Evolutionary conservation across 495 filamentous ascomycete genomes (phyloP), one percentile per base, ranked within the genome.

Genomic region (Penicillium tannophilum): DNA sequence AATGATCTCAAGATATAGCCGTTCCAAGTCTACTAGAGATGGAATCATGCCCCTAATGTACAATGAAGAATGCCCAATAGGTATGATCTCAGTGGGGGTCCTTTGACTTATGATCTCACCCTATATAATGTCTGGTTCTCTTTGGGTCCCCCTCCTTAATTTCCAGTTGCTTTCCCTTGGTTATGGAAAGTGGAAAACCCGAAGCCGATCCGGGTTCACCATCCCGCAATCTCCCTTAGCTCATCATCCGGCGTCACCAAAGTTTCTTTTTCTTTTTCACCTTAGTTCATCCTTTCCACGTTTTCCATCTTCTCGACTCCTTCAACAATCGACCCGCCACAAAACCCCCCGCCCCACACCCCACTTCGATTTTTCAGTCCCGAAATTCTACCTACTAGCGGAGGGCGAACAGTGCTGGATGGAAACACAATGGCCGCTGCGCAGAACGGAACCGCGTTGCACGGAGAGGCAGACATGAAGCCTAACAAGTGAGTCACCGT

Each of bases 381-480:
- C 46, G 35, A 23, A 47, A 43, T 54, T 48, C 55, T 20, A 50
- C 52, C 10, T 47, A 55, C 33, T 55, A 61, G 56, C 46, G 56
- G 51, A 53, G 57, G 63, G 58, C 52, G 44, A 52, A 58, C 55
- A 44, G 43, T 58, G 52, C 74, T 75, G 72, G 57, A 81, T 81
- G 78, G 76, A 73, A 78, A 64, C 59, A 62, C 68, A 67, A 79
- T 79, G 76, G 75, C 78, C 68, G 69, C 74, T 73, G 63, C 75
- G 70, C 76, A 77, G 63, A 76, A 73, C 66, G 75, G 73, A 68
- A 71, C 74, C 68, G 80, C 80, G 64, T 76, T 77, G 68, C 75
- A 80, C 63, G 74, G 74, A 44, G 79, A 82, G 43, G 73, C 79
- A 33, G 81, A 83, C 62, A 78, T 84, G 70, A 79, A 80, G 67